These are phyloP conservation scores for Cordyceps farinosa DNA, from an alignment of 2,329 filamentous ascomycete species.

Conservation along the genomic window DNA sequence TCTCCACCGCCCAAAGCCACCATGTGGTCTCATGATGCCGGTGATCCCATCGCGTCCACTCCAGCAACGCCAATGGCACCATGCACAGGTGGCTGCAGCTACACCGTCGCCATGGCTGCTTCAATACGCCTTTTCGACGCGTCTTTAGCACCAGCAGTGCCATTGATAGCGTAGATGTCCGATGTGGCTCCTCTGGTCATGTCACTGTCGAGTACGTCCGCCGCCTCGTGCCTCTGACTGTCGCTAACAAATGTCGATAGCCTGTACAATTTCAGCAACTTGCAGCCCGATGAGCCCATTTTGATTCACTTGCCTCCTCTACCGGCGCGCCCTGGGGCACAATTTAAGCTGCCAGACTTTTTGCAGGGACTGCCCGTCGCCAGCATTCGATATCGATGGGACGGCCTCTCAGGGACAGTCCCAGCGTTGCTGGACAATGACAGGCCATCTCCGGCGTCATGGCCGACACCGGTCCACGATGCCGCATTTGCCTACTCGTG, in stretches of 20 bases:
- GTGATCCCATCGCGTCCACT: neutral
- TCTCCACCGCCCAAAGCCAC: neutral
- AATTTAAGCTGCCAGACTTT: slow-evolving; percentile 38
- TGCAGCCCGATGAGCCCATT: slow-evolving; percentile 41
- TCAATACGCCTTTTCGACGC: slow-evolving; percentile 24
- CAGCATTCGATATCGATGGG: slow-evolving; percentile 60
- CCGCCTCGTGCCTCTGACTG: neutral
- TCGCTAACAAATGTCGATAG: slow-evolving; percentile 29
- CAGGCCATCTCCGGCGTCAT: slow-evolving; percentile 33
- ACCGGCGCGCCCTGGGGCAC: slow-evolving; percentile 29
- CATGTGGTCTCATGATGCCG: slow-evolving; percentile 1
- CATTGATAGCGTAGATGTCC: slow-evolving; percentile 42
- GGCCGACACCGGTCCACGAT: slow-evolving; percentile 59
- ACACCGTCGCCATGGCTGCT: slow-evolving; percentile 15
- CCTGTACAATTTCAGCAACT: slow-evolving; percentile 44
- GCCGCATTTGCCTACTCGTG: slow-evolving; percentile 51
- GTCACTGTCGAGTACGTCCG: slow-evolving; percentile 48
- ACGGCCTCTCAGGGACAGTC: slow-evolving; percentile 22
- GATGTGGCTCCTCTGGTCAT: slow-evolving; percentile 46
- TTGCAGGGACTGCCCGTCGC: slow-evolving; percentile 44
- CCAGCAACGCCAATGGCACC: neutral
- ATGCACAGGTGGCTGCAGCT: slow-evolving; percentile 16
- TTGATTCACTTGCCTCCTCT: slow-evolving; percentile 55
- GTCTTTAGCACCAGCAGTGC: slow-evolving; percentile 23
- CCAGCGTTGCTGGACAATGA: slow-evolving; percentile 15